Evolutionary conservation across 2,329 filamentous ascomycete genomes (phyloP), one percentile per base, ranked within the genome.

Genomic region (Penicillium capsulatum): DNA sequence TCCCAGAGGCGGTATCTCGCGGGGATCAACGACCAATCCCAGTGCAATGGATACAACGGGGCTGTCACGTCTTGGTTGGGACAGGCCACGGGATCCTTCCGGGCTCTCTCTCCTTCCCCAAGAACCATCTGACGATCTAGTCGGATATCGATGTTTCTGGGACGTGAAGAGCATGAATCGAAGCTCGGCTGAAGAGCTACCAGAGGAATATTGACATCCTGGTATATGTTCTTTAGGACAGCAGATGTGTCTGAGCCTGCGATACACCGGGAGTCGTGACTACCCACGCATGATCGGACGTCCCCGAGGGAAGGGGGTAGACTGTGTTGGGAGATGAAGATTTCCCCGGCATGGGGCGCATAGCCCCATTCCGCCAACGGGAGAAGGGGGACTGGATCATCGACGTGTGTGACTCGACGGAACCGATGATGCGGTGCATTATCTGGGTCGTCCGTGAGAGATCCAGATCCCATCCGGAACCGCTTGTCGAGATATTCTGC

Each of bases 291-390:
- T 15, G 80, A 61, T 8, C 71, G 68, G n/a, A 96, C 61, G 59
- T 97, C 88, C 2, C 67, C 70, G 1, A 80, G 65, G 0, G 74
- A 71, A 0, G 88, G 87, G 8, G 86, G 77, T 5, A 96, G 70
- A 10, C 77, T 72, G 2, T 74, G 58, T 60, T 88, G 91, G 14
- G 76, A 74, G 46, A 97, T 95, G 65, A 80, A 94, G 31, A 96
- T 80, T 66, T 98, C 92, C 9, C 90, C 89, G 2, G 81, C 82
- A 63, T 97, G 92, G 57, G 86, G 80, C 22, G 72, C 70, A 61
- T 90, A 98, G 3, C 88, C 89, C 89, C 90, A 95, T 71, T 95
- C 87, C 2, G 75, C 73, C 2, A 94, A 73, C 1, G 92, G 92
- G 0, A 98, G 76, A 6, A 95, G 71, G 13, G 92, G 92, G 0